Evolutionary conservation across 192 early-diverging fungal species (phyloP).

Genomic region (Mortierella alpina): DNA sequence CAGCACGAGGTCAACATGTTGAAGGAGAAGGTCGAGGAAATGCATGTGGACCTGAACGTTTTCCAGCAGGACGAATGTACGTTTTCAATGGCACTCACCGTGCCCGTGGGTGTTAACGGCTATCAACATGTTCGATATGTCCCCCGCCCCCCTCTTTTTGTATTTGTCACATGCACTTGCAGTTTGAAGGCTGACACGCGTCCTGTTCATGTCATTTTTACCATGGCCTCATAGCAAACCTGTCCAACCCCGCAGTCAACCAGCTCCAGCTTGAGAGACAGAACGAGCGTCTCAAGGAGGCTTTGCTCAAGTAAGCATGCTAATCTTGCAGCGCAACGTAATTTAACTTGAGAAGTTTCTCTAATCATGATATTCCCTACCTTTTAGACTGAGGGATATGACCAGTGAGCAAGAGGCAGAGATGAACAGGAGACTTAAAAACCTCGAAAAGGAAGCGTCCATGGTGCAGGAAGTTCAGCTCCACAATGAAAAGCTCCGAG

Average conservation of each 20-base stretch:
- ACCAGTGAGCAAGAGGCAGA: slow-evolving; percentile 78
- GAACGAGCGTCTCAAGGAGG: slow-evolving; percentile 90
- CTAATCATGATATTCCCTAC: background rate
- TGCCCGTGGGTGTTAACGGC: no score
- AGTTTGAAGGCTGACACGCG: slow-evolving; percentile 9
- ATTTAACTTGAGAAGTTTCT: background rate
- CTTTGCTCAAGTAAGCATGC: slow-evolving; percentile 73
- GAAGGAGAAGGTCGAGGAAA: slow-evolving; percentile 85
- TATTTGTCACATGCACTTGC: slow-evolving; percentile 25
- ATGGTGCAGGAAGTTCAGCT: slow-evolving; percentile 67
- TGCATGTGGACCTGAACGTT: slow-evolving; percentile 75
- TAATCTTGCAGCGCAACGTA: background rate
- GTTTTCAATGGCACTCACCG: no score
- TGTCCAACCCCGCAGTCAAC: slow-evolving; percentile 63
- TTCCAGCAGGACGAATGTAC: slow-evolving; percentile 72
- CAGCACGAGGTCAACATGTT: slow-evolving; percentile 76
- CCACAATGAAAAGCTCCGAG: slow-evolving; percentile 65
- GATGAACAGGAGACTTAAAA: slow-evolving; percentile 68
- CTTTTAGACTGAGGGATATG: slow-evolving; percentile 79
- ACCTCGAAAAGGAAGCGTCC: slow-evolving; percentile 77
- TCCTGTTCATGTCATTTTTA: background rate
- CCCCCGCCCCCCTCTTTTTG: background rate
- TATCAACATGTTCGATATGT: no score
- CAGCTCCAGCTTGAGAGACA: slow-evolving; percentile 79
- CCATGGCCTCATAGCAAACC: slow-evolving; percentile 32